Conservation (phyloP, 169 alveolate genomes). For the Cryptosporidium tyzzeri region DNA sequence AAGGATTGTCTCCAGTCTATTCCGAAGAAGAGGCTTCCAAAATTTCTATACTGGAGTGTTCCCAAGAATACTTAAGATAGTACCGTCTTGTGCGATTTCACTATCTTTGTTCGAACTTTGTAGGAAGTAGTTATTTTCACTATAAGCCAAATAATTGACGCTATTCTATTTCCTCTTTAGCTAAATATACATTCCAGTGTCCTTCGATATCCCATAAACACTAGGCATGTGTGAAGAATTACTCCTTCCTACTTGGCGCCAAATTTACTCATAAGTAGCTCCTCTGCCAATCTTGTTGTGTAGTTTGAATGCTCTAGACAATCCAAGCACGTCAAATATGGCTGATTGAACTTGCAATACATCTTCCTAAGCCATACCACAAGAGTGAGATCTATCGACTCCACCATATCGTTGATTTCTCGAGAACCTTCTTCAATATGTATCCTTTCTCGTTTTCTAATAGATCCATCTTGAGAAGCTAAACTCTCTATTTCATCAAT, state of each 20-base stretch:
- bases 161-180: background rate
- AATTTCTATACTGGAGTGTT: constrained; percentile 77
- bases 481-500: constrained; percentile 26
- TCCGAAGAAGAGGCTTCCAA: constrained; percentile 69
- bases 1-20: constrained; percentile 6
- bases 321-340: constrained; percentile 25
- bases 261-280: constrained; percentile 16
- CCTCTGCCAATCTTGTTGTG: constrained; percentile 55
- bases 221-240: no score
- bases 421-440: background rate
- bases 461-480: background rate
- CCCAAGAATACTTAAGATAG: constrained; percentile 78
- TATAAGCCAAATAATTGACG: background rate
- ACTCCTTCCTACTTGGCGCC: background rate
- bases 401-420: constrained; percentile 10
- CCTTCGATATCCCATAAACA: background rate
- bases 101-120: constrained; percentile 51
- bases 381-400: constrained; percentile 45
- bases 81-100: constrained; percentile 80
- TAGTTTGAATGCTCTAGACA: constrained; percentile 24
- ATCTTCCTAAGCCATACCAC: constrained; percentile 68
- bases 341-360: constrained; percentile 30
- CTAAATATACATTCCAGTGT: background rate
- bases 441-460: background rate
- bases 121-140: background rate